These are phyloP conservation scores for Nothophaeocryptopus gaeumannii DNA, from an alignment of 2,329 filamentous ascomycete genomes.

Conservation along the genomic window DNA sequence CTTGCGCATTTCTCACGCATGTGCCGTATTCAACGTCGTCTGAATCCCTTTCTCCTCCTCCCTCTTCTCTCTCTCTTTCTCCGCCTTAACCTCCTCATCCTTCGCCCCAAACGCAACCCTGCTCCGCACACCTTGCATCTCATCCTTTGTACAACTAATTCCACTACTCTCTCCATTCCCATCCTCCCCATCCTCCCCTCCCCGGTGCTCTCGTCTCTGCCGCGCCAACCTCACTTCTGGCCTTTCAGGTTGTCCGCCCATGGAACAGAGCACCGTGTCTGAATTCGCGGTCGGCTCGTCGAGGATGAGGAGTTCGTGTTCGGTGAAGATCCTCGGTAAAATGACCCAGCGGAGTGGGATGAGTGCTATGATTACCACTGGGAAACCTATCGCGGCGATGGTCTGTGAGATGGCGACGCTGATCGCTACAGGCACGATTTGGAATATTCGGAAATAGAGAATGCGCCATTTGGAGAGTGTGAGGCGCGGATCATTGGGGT, in stretches of 20 bases:
- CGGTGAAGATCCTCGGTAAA: conserved; percentile 51
- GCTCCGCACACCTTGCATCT: conserved; percentile 21
- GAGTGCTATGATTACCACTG: conserved; percentile 55
- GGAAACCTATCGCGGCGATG: conserved; percentile 59
- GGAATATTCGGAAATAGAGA: conserved; percentile 50
- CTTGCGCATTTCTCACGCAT: conserved; percentile 8
- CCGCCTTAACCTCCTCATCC: conserved; percentile 22
- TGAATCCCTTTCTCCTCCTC: conserved; percentile 19
- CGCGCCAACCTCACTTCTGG: conserved; percentile 34
- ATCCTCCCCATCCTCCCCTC: conserved; percentile 25
- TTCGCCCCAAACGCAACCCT: conserved; percentile 26
- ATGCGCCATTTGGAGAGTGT: conserved; percentile 47
- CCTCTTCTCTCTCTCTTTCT: conserved; percentile 20
- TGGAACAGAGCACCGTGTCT: conserved; percentile 52
- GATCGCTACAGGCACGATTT: conserved; percentile 51
- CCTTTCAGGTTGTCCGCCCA: conserved; percentile 49
- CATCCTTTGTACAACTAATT: conserved; percentile 15
- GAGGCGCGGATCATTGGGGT: conserved; percentile 48
- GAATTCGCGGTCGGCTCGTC: conserved; percentile 56
- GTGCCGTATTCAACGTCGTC: conserved; percentile 26
- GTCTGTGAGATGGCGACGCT: conserved; percentile 60
- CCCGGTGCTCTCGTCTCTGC: conserved; percentile 22
- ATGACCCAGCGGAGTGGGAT: conserved; percentile 54
- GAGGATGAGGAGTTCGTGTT: conserved; percentile 49
- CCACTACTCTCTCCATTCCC: conserved; percentile 27